Evolutionary conservation across 345 rosid species (phyloP), one percentile per base, ranked within the genome.

Genomic region (Anacardium occidentale): DNA sequence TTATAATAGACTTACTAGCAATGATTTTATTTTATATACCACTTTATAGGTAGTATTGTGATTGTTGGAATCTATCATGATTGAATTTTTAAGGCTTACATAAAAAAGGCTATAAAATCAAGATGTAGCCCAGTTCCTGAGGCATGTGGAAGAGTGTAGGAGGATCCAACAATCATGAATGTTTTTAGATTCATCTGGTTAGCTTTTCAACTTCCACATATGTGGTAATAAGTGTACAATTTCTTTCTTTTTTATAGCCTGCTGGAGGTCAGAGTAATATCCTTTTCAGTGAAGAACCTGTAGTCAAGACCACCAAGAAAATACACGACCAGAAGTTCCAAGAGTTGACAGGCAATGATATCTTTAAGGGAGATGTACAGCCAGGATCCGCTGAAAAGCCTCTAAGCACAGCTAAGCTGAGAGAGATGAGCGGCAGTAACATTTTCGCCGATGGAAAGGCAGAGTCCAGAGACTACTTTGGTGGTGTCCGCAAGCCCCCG

Each of bases 401-500:
- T 47, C 52, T 89, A 22, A 92, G 98, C 76, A 44, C 55, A 2
- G 96, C 96, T 57, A 92, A 92, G 84, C 83, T 87, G 79, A 81
- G 80, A 60, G 98, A 90, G 83, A 92, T 92, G 79, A 92, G 92
- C 0, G 98, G 98, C 76, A 89, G 70, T 67, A 72, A 90, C 82
- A 92, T 92, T 7, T 92, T 92, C 65, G 79, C 98, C 2, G 98
- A 92, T 26, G 96, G 90, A 29, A 90, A 90, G 83, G 86, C 68
- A 12, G 96, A 88, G 72, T 81, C 88, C 34, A 74, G 96, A 25
- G 96, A 89, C 77, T 90, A 81, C 73, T 74, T 87, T 32, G 94
- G 96, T 2, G 97, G 97, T 7, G 89, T 86, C 25, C 89, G 94
- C 74, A 87, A 90, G 83, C 96, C 97, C 52, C 96, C 97, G 0